Percentiles rank a stretch among this genome's conserved stretches.
Evolutionary conservation across 2,329 filamentous ascomycete species (phyloP).

Genomic region (Exophiala mesophila): DNA sequence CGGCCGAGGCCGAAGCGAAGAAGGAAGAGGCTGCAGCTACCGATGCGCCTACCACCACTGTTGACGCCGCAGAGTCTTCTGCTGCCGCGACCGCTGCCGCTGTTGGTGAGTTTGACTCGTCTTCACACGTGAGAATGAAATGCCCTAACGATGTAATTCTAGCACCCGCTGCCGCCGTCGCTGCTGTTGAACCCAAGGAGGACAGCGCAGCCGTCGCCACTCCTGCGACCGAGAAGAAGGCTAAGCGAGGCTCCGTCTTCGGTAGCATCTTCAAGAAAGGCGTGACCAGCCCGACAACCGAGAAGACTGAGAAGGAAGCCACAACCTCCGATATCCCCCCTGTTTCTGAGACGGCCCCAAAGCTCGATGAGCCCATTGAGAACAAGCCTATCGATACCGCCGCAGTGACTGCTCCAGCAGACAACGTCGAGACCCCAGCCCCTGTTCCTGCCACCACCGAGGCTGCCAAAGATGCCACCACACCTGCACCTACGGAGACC

Average conservation of each 20-base stretch:
- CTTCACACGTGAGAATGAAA: too few relatives aligned
- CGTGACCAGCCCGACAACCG: slow-evolving; percentile 40
- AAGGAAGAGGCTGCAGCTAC: slow-evolving; percentile 39
- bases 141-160: too few relatives aligned
- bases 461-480: slow-evolving; percentile 31
- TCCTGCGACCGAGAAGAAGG: slow-evolving; percentile 58
- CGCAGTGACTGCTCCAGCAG: slow-evolving; percentile 42
- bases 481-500: slow-evolving; percentile 27
- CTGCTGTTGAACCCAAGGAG: slow-evolving; percentile 49
- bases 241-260: slow-evolving; percentile 84
- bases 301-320: slow-evolving; percentile 46
- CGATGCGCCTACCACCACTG: slow-evolving; percentile 35
- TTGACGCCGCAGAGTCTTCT: slow-evolving; percentile 34
- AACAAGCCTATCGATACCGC: slow-evolving; percentile 38
- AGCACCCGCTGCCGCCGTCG: slow-evolving; percentile 39
- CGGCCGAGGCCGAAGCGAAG: slow-evolving; percentile 39
- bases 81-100: slow-evolving; percentile 31
- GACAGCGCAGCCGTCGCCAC: slow-evolving; percentile 43
- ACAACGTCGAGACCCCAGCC: slow-evolving; percentile 29
- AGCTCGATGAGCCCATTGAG: slow-evolving; percentile 43
- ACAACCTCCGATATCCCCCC: slow-evolving; percentile 44
- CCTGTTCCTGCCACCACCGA: slow-evolving; percentile 26
- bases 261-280: slow-evolving; percentile 74
- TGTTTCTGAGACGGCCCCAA: slow-evolving; percentile 46
- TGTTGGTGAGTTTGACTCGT: slow-evolving; percentile 25